Evolutionary conservation across 768 basidiomycete species (phyloP).

Genomic region (Hericium coralloides): DNA sequence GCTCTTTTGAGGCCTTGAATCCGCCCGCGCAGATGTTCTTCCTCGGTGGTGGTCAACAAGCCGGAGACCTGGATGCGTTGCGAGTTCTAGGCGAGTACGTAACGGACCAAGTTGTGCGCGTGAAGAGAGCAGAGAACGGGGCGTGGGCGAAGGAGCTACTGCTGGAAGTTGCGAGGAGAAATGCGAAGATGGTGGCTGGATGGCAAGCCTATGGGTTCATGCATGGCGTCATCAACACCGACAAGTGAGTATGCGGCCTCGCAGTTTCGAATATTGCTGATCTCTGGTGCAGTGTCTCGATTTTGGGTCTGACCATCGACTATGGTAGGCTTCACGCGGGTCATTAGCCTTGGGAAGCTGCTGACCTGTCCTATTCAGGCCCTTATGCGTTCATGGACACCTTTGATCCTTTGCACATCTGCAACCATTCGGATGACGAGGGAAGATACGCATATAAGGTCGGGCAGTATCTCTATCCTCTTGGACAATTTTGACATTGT

Average conservation of each 20-base stretch:
- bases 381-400: constrained; percentile 96
- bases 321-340: constrained; percentile 37
- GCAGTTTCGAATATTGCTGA: not conserved
- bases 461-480: constrained; percentile 10
- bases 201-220: constrained; percentile 96
- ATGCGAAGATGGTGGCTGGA: constrained; percentile 86
- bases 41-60: constrained; percentile 72
- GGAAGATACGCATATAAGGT: constrained; percentile 72
- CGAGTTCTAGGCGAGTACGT: constrained; percentile 73
- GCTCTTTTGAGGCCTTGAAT: constrained; percentile 81
- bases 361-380: constrained; percentile 30
- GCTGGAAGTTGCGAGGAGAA: constrained; percentile 71
- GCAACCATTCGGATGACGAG: constrained; percentile 79
- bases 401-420: constrained; percentile 77
- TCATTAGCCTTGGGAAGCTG: not conserved
- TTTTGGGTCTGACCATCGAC: constrained; percentile 70
- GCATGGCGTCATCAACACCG: constrained; percentile 97
- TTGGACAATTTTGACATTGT: not conserved
- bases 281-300: constrained; percentile 43
- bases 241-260: constrained; percentile 53
- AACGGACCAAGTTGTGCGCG: constrained; percentile 45
- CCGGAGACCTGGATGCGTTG: constrained; percentile 66
- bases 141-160: constrained; percentile 66
- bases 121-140: constrained; percentile 28
- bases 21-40: constrained; percentile 56